Percentiles rank a stretch among this genome's conserved stretches.
These are phyloP conservation scores for Penicillium sp. DNA, from an alignment of 2,329 filamentous ascomycete species.

Conservation along the genomic window DNA sequence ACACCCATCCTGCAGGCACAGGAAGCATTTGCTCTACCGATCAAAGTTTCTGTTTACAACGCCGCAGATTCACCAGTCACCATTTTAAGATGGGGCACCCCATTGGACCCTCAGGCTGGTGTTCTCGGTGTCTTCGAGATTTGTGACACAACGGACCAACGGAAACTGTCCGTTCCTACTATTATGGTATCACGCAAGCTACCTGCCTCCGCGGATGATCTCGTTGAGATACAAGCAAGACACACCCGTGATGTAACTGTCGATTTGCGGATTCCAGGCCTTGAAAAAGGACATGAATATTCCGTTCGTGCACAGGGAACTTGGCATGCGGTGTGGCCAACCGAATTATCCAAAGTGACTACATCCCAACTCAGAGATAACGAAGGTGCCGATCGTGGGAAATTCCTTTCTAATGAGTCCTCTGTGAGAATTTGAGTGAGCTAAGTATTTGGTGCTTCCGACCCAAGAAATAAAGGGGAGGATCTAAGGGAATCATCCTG, in stretches of 20 bases:
- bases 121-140: slow-evolving; percentile 31
- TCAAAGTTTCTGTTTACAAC: slow-evolving; percentile 30
- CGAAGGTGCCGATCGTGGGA: slow-evolving; percentile 15
- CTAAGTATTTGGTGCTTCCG: background rate
- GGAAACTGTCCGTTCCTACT: slow-evolving; percentile 23
- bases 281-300: slow-evolving; percentile 33
- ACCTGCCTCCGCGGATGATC: slow-evolving; percentile 26
- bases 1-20: slow-evolving; percentile 12
- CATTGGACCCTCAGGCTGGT: slow-evolving; percentile 32
- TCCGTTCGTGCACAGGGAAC: slow-evolving; percentile 29
- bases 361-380: slow-evolving; percentile 20
- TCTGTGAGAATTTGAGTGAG: slow-evolving; percentile 15
- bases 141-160: slow-evolving; percentile 19
- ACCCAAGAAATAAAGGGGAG: background rate
- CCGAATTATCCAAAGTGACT: slow-evolving; percentile 20
- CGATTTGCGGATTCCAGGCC: slow-evolving; percentile 23
- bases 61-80: slow-evolving; percentile 26
- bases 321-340: slow-evolving; percentile 37
- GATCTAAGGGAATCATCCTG: background rate
- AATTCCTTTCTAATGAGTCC: slow-evolving; percentile 25
- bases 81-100: slow-evolving; percentile 37
- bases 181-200: slow-evolving; percentile 35
- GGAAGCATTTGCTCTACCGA: slow-evolving; percentile 17
- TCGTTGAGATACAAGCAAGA: slow-evolving; percentile 30
- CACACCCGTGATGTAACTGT: slow-evolving; percentile 21